Base-by-base conservation (phyloP, 768 basidiomycete genomes). In the Podaxis sp. region DNA sequence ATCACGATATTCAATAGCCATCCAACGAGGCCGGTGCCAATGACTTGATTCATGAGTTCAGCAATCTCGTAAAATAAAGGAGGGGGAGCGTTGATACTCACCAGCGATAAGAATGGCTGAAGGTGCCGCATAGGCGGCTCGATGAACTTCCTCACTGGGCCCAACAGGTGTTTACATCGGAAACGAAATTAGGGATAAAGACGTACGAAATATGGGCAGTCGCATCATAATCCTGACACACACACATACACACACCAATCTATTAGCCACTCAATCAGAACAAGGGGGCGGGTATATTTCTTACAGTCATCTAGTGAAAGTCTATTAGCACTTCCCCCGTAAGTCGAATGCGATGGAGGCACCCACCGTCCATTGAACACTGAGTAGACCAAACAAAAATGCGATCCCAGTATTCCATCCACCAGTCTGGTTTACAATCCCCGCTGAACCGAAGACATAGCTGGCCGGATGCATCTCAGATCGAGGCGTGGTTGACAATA, bases 1-100 rank as follows among this genome's bases (percentile, higher is more conserved):
- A 93, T 72, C 4, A 93, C 87, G 63, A 96, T 90, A 72, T 95
- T 96, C 62, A 94, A 79, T 7, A 95, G 67, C 92, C 92, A 94
- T 36, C 92, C 91, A 62, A 92, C 79, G 48, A 89, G 73, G 57
- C 88, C 88, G 3, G 89, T 90, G 4, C 89, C 89, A 59, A 91
- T 76, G 28, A 91, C 90, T 85, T 59, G 11, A 28, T 21, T 53
- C 62, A 13, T 62, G 40, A 52, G 51, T 48, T 59, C 21, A 46
- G n/a, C 47, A 35, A 36, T n/a, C n/a, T 47, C n/a, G 52, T 27
- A 3, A 21, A 21, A 21, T 18, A 38, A 14, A 2, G 23, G 32
- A 32, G 23, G 3, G 36, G 21, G 37, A 50, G 61, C 46, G 23
- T 4, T 18, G 21, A 48, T 13, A 48, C 75, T 66, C 53, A 76